Conservation (phyloP, 2,329 filamentous ascomycete species). For the Fusarium subglutinans region DNA sequence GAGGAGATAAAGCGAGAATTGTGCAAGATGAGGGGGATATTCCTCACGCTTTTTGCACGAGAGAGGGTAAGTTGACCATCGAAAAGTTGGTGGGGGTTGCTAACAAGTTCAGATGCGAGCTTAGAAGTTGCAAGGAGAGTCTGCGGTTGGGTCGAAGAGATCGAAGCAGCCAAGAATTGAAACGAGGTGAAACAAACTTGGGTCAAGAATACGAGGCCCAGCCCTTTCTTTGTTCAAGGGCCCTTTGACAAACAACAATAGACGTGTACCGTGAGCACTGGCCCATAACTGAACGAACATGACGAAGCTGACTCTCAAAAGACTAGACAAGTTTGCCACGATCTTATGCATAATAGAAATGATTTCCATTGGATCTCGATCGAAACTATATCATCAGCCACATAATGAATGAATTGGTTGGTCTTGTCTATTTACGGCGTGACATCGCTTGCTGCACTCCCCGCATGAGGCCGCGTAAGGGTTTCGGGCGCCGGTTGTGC, state of each 20-base stretch:
- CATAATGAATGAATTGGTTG: not conserved
- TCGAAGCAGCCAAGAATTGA: slow-evolving; percentile 11
- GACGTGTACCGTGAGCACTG: slow-evolving; percentile 7
- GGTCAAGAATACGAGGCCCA: not conserved
- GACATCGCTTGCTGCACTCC: slow-evolving; percentile 8
- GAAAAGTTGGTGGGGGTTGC: not conserved
- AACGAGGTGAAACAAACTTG: not conserved
- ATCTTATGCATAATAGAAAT: slow-evolving; percentile 12
- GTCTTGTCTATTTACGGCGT: slow-evolving; percentile 1
- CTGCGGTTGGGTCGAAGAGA: slow-evolving; percentile 26
- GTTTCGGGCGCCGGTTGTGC: not conserved
- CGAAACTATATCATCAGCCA: slow-evolving; percentile 4
- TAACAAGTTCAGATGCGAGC: slow-evolving; percentile 24
- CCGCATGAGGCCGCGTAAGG: slow-evolving; percentile 20
- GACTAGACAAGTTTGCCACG: slow-evolving; percentile 7
- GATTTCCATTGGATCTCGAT: slow-evolving; percentile 13
- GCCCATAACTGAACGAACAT: not conserved
- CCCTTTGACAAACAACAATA: not conserved
- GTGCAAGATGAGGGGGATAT: slow-evolving; percentile 65
- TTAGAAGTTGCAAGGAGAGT: slow-evolving; percentile 31
- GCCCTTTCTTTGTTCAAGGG: not conserved
- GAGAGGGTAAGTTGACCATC: slow-evolving; percentile 44
- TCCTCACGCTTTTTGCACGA: slow-evolving; percentile 68
- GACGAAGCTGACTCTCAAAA: slow-evolving; percentile 3
- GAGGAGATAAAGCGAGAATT: slow-evolving; percentile 56